Evolutionary conservation across 805 yeast species (phyloP), one percentile per base, ranked within the genome.

Genomic region (Candida tallmaniae): DNA sequence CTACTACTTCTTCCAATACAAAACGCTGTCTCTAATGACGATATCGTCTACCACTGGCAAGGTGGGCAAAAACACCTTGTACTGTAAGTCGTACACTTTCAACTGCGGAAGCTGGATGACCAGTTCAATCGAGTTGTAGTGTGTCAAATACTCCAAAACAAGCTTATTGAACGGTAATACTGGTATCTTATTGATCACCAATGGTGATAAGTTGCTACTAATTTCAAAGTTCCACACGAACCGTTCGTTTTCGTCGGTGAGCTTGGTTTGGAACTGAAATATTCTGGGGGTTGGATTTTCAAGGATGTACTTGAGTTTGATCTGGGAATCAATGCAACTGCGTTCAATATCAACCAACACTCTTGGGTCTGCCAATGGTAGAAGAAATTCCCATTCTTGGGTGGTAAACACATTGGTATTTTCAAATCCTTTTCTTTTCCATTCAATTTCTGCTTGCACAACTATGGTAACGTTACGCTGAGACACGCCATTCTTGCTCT

Each of bases 211-310:
- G 47, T 53, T 58, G 14, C 45, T 25, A 2, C 44, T 49, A 17
- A 41, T 48, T 4, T 44, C 48, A 39, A 56, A 57, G 10, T 30
- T 35, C 63, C 63, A 60, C 4, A 32, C 39, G 40, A 46, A 57
- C 40, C 41, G 24, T 4, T 44, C 49, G 13, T 41, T 38, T 11
- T 41, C 47, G 10, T 43, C 48, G 2, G 44, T 60, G 52, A 78
- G 54, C 9, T 65, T 60, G 2, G 78, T 63, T 9, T 79, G 58
- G 45, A 83, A 86, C 8, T 77, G 76, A 43, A 86, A 76, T 2
- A 80, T 70, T 28, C 81, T 65, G 2, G 82, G 68, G 0, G 94
- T 81, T 10, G 94, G 88, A 48, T 85, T 85, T 50, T 85, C 95
- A 31, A 85, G 49, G 33, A 68, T 65, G 50, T 74, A 84, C 10